A percentile compares a stretch with the other conserved stretches of the same genome.
Evolutionary conservation across 441 rosid species (phyloP).

Genomic region (Arabidopsis lyrata): DNA sequence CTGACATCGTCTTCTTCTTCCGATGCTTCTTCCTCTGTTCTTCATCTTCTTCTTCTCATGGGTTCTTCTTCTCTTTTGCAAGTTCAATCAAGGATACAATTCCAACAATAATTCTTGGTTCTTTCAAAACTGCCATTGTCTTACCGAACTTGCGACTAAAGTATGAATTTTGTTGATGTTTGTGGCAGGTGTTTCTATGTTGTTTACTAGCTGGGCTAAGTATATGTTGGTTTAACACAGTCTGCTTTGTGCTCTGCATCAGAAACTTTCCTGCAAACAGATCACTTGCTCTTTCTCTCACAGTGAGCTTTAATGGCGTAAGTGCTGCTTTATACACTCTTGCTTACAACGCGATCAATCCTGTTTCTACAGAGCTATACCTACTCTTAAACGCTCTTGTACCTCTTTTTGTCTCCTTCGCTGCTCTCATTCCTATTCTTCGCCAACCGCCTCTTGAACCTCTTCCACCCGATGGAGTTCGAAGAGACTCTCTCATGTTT

Average conservation of each 20-base stretch:
- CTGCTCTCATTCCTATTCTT: conserved; percentile 78
- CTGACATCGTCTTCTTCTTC: too few relatives aligned
- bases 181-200: conserved; percentile 78
- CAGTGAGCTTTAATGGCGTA: conserved; percentile 94
- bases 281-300: conserved; percentile 89
- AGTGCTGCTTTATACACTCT: conserved; percentile 91
- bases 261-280: conserved; percentile 77
- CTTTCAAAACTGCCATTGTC: neutral
- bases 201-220: conserved; percentile 92
- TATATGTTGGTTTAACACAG: conserved; percentile 99
- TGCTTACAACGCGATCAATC: conserved; percentile 69
- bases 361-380: conserved; percentile 65
- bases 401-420: conserved; percentile 70
- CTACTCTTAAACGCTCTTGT: conserved; percentile 79
- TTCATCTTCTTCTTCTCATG: too few relatives aligned
- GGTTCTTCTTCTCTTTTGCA: too few relatives aligned
- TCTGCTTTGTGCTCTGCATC: conserved; percentile 92
- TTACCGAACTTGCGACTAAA: conserved; percentile 14
- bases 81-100: too few relatives aligned
- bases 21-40: too few relatives aligned
- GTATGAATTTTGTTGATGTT: neutral
- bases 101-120: neutral
- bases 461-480: conserved; percentile 72
- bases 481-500: conserved; percentile 79
- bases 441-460: conserved; percentile 87